phyloP scores from a whole-genome alignment of 768 basidiomycete genomes.

The Cyclocybe aegerita region DNA sequence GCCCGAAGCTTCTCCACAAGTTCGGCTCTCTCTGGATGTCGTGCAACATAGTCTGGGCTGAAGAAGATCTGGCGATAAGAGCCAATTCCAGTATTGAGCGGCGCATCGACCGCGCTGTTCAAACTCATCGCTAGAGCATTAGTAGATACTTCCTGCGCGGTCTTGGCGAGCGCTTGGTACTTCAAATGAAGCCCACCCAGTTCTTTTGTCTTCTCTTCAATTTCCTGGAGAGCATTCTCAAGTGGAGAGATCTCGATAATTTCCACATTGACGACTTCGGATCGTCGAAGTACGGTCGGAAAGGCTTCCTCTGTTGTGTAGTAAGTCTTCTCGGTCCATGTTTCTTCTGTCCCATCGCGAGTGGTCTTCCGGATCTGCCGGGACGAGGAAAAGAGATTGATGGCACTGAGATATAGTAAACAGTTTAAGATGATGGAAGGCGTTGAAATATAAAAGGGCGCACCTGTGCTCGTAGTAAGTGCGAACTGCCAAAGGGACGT shows the following conservation, averaged over 20 bases:
- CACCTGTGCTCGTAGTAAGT: slow-evolving; percentile 89
- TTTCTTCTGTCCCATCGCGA: slow-evolving; percentile 67
- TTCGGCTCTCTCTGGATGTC: slow-evolving; percentile 69
- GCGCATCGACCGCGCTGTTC: slow-evolving; percentile 85
- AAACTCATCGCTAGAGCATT: slow-evolving; percentile 84
- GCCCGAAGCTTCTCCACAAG: slow-evolving; percentile 69
- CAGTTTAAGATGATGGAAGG: background rate
- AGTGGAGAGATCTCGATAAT: slow-evolving; percentile 83
- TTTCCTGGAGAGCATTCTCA: slow-evolving; percentile 78
- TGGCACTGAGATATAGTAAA: slow-evolving; percentile 49
- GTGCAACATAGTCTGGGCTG: slow-evolving; percentile 60
- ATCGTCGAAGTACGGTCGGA: slow-evolving; percentile 88
- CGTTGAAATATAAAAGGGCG: slow-evolving; percentile 1
- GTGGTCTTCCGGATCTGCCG: slow-evolving; percentile 64
- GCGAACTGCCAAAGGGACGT: slow-evolving; percentile 76
- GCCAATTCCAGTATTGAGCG: slow-evolving; percentile 72
- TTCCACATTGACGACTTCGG: slow-evolving; percentile 74
- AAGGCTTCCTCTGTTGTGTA: slow-evolving; percentile 86
- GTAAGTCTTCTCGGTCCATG: slow-evolving; percentile 88
- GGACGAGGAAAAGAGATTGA: slow-evolving; percentile 79
- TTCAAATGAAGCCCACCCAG: slow-evolving; percentile 64
- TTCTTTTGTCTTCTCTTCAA: slow-evolving; percentile 79
- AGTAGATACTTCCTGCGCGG: slow-evolving; percentile 68
- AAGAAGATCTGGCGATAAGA: slow-evolving; percentile 81
- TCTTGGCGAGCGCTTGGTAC: slow-evolving; percentile 79